Base-by-base conservation (phyloP, 2,329 filamentous ascomycete genomes). In the Mycocentrospora acerina region DNA sequence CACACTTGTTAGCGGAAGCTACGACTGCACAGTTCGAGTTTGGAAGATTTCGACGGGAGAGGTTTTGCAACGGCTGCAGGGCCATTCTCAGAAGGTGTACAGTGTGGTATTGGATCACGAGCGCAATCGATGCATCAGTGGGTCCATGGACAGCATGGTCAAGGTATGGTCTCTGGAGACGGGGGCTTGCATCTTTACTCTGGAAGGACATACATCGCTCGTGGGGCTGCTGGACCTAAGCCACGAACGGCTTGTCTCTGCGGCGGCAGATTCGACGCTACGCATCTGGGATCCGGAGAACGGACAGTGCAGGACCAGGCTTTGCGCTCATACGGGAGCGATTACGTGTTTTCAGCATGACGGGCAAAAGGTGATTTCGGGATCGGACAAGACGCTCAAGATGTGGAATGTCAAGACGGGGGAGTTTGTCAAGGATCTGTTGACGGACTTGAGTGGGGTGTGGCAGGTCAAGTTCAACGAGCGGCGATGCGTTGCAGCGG, bases 331-430 rank as follows among this genome's bases (percentile, higher is more conserved):
- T 60, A 97, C 91, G 0, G 93, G 91, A 24, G 93, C 93, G 15
- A 98, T 98, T 50, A 98, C 93, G 4, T 98, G 93, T 68, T 98
- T 98, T 69, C 93, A 98, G 68, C 93, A 98, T 57, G 93, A 98
- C 62, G 89, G 86, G 0, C 86, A 90, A 52, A 98, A 98, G 64
- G 90, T 98, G 24, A 95, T 98, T 40, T 95, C 88, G 27, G 93
- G 93, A 38, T 95, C 89, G 42, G 93, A 98, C 66, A 84, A 91
- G 59, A 96, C 89, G 3, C 76, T 98, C 49, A 98, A 98, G 75
- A 94, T 98, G 88, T 98, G 93, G 93, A 89, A 98, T 60, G 86
- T 96, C 33, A 82, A 83, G 57, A 95, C 85, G 2, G 93, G 93
- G 32, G 87, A 96, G 57, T 96, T 90, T 64, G 83, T 95, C 35